Conservation (phyloP, 371 early-diverging fungal genomes). For the Circinella minor region DNA sequence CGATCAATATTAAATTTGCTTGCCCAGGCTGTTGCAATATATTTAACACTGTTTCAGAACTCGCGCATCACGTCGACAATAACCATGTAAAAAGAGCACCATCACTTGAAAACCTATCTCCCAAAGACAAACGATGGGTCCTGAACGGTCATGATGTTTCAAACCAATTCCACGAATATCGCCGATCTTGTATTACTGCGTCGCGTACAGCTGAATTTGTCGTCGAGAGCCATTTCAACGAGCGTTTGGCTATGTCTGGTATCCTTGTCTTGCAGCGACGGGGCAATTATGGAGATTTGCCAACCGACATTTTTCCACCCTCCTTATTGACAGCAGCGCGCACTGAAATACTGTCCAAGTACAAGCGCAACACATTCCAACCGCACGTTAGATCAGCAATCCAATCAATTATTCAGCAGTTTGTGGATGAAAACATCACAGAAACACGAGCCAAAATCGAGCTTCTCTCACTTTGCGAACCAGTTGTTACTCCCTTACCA, state of each 20-base stretch:
- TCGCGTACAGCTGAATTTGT: conserved; percentile 22
- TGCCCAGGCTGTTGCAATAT: conserved; percentile 16
- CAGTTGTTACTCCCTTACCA: conserved; percentile 18
- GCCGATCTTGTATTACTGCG: conserved; percentile 18
- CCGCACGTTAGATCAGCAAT: conserved; percentile 24
- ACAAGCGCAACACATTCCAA: conserved; percentile 26
- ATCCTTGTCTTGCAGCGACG: conserved; percentile 28
- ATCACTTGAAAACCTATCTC: conserved; percentile 20
- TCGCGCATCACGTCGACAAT: conserved; percentile 18
- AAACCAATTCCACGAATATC: conserved; percentile 17
- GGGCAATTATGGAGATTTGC: no score
- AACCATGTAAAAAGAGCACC: conserved; percentile 19
- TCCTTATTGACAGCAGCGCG: conserved; percentile 23
- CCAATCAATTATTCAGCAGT: conserved; percentile 27
- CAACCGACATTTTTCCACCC: conserved; percentile 25
- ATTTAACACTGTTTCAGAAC: conserved; percentile 19
- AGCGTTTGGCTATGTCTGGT: conserved; percentile 25
- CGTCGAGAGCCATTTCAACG: conserved; percentile 20
- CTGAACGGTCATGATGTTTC: conserved; percentile 21
- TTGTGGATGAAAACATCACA: conserved; percentile 29
- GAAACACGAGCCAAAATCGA: conserved; percentile 30
- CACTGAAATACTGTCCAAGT: conserved; percentile 23
- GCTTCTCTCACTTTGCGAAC: conserved; percentile 28
- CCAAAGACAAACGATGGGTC: conserved; percentile 17
- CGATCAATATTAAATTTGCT: conserved; percentile 18